These are phyloP conservation scores for Capillidium rhysosporum DNA, from an alignment of 371 early-diverging fungal genomes.

Conservation along the genomic window DNA sequence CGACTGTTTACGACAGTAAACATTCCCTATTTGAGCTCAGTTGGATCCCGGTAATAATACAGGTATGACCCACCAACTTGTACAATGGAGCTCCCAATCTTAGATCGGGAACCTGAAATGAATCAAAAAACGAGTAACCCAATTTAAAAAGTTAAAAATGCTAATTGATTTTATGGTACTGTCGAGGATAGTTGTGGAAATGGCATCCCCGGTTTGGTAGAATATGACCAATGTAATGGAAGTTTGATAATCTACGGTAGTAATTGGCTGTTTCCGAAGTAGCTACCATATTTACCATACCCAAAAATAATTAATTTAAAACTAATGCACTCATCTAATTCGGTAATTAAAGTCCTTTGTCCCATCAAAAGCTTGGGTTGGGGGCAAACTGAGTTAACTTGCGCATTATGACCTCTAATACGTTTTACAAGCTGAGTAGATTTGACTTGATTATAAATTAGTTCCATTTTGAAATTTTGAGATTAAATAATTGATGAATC, in stretches of 20 bases:
- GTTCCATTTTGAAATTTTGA: slow-evolving; percentile 9
- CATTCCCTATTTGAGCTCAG: slow-evolving; percentile 65
- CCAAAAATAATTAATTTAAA: slow-evolving; percentile 25
- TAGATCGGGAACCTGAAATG: slow-evolving; percentile 56
- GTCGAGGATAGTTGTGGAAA: slow-evolving; percentile 82
- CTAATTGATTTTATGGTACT: slow-evolving; percentile 49
- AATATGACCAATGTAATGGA: slow-evolving; percentile 67
- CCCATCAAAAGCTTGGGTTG: slow-evolving; percentile 28
- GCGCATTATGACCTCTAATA: slow-evolving; percentile 48
- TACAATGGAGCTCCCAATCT: slow-evolving; percentile 45
- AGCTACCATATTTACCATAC: slow-evolving; percentile 44
- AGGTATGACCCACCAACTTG: slow-evolving; percentile 60
- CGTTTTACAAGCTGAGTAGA: slow-evolving; percentile 57
- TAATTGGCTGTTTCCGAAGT: slow-evolving; percentile 48
- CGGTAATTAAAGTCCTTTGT: slow-evolving; percentile 43
- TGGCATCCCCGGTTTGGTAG: slow-evolving; percentile 51
- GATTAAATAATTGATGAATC: slow-evolving; percentile 37
- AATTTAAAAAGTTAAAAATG: not conserved
- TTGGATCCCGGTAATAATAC: slow-evolving; percentile 74
- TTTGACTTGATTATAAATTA: slow-evolving; percentile 14
- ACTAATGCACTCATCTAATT: slow-evolving; percentile 54
- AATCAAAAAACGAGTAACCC: not conserved
- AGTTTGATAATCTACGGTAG: slow-evolving; percentile 40
- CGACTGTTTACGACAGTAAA: slow-evolving; percentile 73
- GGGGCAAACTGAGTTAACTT: slow-evolving; percentile 51